phyloP scores from a whole-genome alignment of 2,329 filamentous ascomycete genomes.

The Monilinia fructicola region DNA sequence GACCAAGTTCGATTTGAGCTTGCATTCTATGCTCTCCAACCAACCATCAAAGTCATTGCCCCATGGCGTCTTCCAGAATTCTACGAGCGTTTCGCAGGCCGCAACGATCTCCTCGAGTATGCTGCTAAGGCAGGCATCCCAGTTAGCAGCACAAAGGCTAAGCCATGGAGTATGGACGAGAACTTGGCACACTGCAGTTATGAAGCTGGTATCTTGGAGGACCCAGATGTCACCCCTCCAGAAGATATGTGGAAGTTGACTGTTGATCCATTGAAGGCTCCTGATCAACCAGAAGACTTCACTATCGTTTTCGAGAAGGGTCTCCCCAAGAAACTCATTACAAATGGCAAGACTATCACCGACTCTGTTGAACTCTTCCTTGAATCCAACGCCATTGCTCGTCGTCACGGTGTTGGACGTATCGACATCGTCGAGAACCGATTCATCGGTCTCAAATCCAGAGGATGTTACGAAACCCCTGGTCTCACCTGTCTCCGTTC shows the following conservation, averaged over 20 bases:
- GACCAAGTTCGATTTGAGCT: constrained; percentile 67
- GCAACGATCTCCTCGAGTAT: constrained; percentile 71
- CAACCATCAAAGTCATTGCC: constrained; percentile 69
- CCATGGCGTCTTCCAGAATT: constrained; percentile 71
- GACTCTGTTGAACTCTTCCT: constrained; percentile 72
- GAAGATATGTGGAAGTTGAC: constrained; percentile 80
- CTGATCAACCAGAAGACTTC: constrained; percentile 69
- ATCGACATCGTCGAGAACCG: constrained; percentile 84
- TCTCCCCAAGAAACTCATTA: constrained; percentile 65
- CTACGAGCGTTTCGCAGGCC: constrained; percentile 68
- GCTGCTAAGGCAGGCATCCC: constrained; percentile 66
- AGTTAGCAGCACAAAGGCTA: constrained; percentile 70
- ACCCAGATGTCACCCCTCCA: constrained; percentile 63
- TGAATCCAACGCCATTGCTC: constrained; percentile 68
- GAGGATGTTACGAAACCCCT: constrained; percentile 71
- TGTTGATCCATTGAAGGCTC: constrained; percentile 65
- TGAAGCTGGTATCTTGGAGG: constrained; percentile 75
- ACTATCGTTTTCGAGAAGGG: constrained; percentile 72
- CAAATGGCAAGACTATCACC: constrained; percentile 60
- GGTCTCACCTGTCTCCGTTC: constrained; percentile 40
- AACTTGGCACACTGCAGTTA: constrained; percentile 77
- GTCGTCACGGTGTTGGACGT: constrained; percentile 71
- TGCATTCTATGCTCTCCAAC: constrained; percentile 61
- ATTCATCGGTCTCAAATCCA: constrained; percentile 76
- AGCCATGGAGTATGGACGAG: constrained; percentile 67